Evolutionary conservation across 2,329 filamentous ascomycete genomes (phyloP).

Genomic region (Teratosphaeria zuluensis): DNA sequence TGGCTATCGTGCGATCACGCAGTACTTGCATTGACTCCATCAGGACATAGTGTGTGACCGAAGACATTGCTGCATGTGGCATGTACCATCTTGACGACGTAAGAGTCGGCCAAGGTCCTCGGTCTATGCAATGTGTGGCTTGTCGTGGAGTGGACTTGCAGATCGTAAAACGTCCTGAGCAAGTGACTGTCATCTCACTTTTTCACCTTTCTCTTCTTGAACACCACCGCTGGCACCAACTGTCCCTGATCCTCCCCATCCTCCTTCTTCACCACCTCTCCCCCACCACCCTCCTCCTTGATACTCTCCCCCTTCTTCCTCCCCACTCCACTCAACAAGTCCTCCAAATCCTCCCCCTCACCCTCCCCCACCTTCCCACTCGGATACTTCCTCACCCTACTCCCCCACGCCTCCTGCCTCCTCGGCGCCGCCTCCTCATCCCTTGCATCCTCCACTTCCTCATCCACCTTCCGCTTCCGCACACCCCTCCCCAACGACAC

Average conservation of each 20-base stretch:
- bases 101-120: too few species aligned
- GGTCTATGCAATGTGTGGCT: too few species aligned
- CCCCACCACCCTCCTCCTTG: background rate
- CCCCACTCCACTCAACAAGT: conserved; percentile 36
- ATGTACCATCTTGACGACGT: too few species aligned
- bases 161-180: too few species aligned
- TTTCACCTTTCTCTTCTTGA: conserved; percentile 65
- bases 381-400: conserved; percentile 36
- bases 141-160: too few species aligned
- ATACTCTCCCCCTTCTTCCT: conserved; percentile 17
- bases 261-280: conserved; percentile 18
- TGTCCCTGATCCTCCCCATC: conserved; percentile 8
- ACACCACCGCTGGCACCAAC: conserved; percentile 47
- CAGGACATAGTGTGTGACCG: too few species aligned
- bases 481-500: conserved; percentile 45
- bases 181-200: too few species aligned
- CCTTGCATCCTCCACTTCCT: conserved; percentile 55
- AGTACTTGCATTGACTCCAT: too few species aligned
- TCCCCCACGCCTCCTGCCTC: conserved; percentile 34
- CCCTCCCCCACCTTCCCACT: conserved; percentile 35
- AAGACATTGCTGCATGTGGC: too few species aligned
- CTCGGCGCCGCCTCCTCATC: conserved; percentile 37
- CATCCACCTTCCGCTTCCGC: conserved; percentile 52
- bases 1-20: too few species aligned
- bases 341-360: conserved; percentile 50